Conservation (phyloP, 2,329 filamentous ascomycete species). For the Coniella vitis region DNA sequence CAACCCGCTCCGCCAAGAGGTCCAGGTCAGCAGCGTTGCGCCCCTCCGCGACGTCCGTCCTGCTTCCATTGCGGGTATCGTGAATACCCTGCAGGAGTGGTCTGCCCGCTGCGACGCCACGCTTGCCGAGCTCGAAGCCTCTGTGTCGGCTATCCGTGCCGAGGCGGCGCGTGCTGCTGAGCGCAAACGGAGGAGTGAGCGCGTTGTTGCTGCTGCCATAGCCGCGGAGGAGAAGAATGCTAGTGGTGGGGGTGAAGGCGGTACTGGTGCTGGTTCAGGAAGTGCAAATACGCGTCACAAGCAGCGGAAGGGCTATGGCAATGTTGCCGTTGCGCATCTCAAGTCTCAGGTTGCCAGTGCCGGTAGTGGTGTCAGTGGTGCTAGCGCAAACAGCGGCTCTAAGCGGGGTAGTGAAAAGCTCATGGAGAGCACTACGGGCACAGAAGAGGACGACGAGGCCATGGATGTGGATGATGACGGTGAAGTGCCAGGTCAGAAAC, state of each 20-base stretch:
- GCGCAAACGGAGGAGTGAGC: conserved; percentile 41
- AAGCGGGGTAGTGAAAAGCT: conserved; percentile 23
- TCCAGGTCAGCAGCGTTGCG: conserved; percentile 73
- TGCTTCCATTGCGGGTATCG: conserved; percentile 61
- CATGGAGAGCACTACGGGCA: conserved; percentile 34
- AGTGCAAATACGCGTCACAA: conserved; percentile 4
- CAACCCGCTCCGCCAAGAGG: conserved; percentile 66
- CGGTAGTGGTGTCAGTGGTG: background rate
- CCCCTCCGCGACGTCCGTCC: conserved; percentile 82
- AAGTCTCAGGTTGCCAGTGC: background rate
- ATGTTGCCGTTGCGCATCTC: background rate
- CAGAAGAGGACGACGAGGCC: conserved; percentile 38
- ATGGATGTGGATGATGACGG: conserved; percentile 51
- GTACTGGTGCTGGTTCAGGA: conserved; percentile 9
- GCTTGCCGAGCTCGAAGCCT: conserved; percentile 65
- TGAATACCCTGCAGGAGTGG: conserved; percentile 66
- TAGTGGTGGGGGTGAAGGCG: conserved; percentile 19
- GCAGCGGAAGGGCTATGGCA: background rate
- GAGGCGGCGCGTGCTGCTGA: conserved; percentile 48
- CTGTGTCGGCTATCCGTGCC: conserved; percentile 61
- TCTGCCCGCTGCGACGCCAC: conserved; percentile 68
- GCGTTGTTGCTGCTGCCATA: conserved; percentile 42
- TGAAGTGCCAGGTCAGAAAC: conserved; percentile 43
- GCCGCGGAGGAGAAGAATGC: conserved; percentile 32
- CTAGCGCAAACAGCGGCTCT: conserved; percentile 3